Evolutionary conservation across 306 rosid species (phyloP).

Genomic region (Oxytropis ochrocephala): DNA sequence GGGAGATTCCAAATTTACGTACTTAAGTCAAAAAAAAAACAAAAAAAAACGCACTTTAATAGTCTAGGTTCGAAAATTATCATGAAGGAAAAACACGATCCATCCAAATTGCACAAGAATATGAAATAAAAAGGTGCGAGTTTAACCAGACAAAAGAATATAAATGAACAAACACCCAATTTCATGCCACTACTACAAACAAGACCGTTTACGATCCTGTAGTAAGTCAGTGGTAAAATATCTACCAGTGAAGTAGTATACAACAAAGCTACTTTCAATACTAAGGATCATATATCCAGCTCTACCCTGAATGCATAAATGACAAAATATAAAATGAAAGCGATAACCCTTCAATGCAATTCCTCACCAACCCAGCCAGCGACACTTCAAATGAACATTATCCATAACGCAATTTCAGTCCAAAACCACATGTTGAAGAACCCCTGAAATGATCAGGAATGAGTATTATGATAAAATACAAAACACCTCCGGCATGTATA

Average conservation of each 20-base stretch:
- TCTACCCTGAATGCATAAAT: slow-evolving; percentile 19
- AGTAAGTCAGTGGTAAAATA: slow-evolving; percentile 18
- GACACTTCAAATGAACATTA: slow-evolving; percentile 12
- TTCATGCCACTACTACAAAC: slow-evolving; percentile 30
- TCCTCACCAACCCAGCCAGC: slow-evolving; percentile 15
- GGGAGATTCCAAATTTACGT: not conserved
- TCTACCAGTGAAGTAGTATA: slow-evolving; percentile 35
- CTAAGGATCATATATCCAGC: slow-evolving; percentile 27
- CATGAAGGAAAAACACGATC: not conserved
- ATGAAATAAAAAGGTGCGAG: not conserved
- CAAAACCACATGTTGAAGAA: slow-evolving; percentile 18
- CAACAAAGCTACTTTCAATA: slow-evolving; percentile 38
- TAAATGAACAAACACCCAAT: slow-evolving; percentile 21
- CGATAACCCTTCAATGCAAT: not conserved
- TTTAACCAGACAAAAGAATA: slow-evolving; percentile 18
- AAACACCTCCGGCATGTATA: not conserved
- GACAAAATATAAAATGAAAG: slow-evolving; percentile 13
- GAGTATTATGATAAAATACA: not conserved
- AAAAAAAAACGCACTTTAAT: too few species aligned
- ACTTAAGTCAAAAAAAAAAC: too few species aligned
- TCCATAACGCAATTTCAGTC: slow-evolving; percentile 8
- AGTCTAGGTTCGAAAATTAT: not conserved
- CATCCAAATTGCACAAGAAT: not conserved
- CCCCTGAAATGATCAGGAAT: slow-evolving; percentile 28
- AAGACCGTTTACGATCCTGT: slow-evolving; percentile 22